Evolutionary conservation across 2,329 filamentous ascomycete species (phyloP), one percentile per base, ranked within the genome.

Genomic region (Hansfordia pulvinata): DNA sequence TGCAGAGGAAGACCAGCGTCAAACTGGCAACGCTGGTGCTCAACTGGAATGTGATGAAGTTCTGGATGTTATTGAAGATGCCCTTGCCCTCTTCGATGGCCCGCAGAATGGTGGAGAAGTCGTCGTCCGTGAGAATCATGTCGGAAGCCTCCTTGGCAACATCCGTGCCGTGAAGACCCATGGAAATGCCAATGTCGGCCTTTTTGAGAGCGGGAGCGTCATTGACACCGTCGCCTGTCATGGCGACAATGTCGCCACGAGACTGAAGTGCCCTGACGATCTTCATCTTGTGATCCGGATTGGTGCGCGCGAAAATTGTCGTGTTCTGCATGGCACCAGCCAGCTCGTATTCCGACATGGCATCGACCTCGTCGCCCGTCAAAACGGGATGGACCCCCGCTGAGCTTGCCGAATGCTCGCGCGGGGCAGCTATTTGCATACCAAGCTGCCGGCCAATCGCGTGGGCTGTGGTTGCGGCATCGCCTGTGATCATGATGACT

Each of bases 51-150:
- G 90, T 96, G 36, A 98, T 68, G 56, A 98, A 98, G 53, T 98
- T 98, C 49, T 98, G 90, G 39, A 98, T 96, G 52, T 98, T 98
- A 67, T 90, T 93, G 56, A 98, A 98, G 40, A 98, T 98, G 29
- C 86, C 90, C 54, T 98, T 98, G 54, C 90, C 92, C 58, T 98
- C 90, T 52, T 98, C 90, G 35, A 98, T 98, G 17, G 90, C 90
- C 32, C 76, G 81, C 8, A 98, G 65, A 35, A 98, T 98, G 5
- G 83, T 90, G 1, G 79, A 82, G 49, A 92, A 90, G 52, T 90
- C 80, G 49, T 92, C 83, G 40, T 90, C 81, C 0, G 82, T 90
- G 27, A 92, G 58, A 36, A 92, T 88, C 83, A 92, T 92, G 45
- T 90, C 83, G n/a, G 83, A 76, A 8, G 83, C 83, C 51, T 90